Evolutionary conservation across 768 basidiomycete species (phyloP).

Genomic region (Exidia glandulosa): DNA sequence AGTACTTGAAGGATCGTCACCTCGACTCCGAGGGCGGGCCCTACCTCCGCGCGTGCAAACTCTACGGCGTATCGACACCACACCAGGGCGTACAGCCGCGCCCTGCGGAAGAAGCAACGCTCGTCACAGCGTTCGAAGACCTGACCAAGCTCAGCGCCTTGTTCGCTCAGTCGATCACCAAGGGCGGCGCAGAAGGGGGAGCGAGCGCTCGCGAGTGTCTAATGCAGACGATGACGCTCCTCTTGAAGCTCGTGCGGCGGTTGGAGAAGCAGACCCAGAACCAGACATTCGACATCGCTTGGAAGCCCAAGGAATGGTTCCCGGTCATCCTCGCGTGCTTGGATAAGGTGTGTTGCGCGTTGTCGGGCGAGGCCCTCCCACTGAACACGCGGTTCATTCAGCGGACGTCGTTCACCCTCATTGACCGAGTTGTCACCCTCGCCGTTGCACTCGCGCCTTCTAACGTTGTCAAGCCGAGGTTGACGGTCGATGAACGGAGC

Average conservation of each 20-base stretch:
- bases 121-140: slow-evolving; percentile 47
- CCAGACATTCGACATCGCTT: slow-evolving; percentile 29
- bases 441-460: slow-evolving; percentile 45
- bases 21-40: slow-evolving; percentile 19
- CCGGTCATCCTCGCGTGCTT: slow-evolving; percentile 39
- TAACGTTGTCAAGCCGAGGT: slow-evolving; percentile 36
- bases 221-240: slow-evolving; percentile 38
- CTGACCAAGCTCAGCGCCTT: slow-evolving; percentile 34
- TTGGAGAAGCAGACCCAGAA: slow-evolving; percentile 22
- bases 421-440: slow-evolving; percentile 52
- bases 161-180: slow-evolving; percentile 23
- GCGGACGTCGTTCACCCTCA: slow-evolving; percentile 52
- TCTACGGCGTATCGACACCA: slow-evolving; percentile 39
- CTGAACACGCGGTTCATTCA: slow-evolving; percentile 19
- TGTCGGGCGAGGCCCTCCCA: not conserved
- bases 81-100: slow-evolving; percentile 6
- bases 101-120: slow-evolving; percentile 28
- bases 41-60: slow-evolving; percentile 46
- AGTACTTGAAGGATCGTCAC: slow-evolving; percentile 28
- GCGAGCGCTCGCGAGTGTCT: slow-evolving; percentile 37
- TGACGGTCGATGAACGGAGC: slow-evolving; percentile 43
- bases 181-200: slow-evolving; percentile 17
- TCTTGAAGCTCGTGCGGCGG: slow-evolving; percentile 39
- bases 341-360: slow-evolving; percentile 32
- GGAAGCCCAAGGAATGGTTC: slow-evolving; percentile 62